Evolutionary conservation across 2,329 filamentous ascomycete species (phyloP), one percentile per base, ranked within the genome.

Genomic region (Didymella exigua): DNA sequence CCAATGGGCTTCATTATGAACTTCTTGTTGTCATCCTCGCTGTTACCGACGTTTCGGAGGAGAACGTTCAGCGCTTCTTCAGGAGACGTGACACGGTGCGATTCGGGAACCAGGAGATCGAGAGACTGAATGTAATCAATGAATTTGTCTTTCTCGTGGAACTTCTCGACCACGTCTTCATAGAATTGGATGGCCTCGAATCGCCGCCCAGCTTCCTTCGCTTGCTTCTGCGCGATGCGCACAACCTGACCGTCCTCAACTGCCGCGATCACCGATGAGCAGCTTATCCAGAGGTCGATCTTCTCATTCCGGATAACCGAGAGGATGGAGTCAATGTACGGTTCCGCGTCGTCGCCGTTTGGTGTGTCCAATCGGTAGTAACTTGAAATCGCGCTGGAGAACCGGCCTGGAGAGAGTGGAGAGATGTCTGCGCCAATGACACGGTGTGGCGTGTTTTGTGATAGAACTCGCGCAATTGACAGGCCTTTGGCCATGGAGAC

Each of bases 401-500:
- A 82, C 16, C 84, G 80, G n/a, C 75, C 70, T 47, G 68, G 68
- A 2, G 69, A 69, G 34, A 69, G 34, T 9, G 62, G 19, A 31
- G 69, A 72, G 43, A 87, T 84, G 65, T 91, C 89, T 10, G 88
- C 88, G 4, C 88, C 89, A 34, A 92, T 82, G 33, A 92, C 88
- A n/a, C 81, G 80, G 69, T 91, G 87, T 2, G 87, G 87, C 1
- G 81, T 79, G 21, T 81, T 73, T 18, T 81, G 74, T 61, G 88
- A 80, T 71, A 91, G 88, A 3, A 83, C 72, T 29, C 89, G 83
- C 4, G 89, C 87, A 8, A 93, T 75, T 0, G 79, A 76, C 3
- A 92, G 78, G 4, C 88, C 89, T 69, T 91, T 89, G 37, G 84
- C 81, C 82, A 90, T 92, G 40, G 85, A 84, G 2, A 91, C 80